Evolutionary conservation across 495 filamentous ascomycete genomes (phyloP), one percentile per base, ranked within the genome.

Genomic region (Penicillium ochrochloron): DNA sequence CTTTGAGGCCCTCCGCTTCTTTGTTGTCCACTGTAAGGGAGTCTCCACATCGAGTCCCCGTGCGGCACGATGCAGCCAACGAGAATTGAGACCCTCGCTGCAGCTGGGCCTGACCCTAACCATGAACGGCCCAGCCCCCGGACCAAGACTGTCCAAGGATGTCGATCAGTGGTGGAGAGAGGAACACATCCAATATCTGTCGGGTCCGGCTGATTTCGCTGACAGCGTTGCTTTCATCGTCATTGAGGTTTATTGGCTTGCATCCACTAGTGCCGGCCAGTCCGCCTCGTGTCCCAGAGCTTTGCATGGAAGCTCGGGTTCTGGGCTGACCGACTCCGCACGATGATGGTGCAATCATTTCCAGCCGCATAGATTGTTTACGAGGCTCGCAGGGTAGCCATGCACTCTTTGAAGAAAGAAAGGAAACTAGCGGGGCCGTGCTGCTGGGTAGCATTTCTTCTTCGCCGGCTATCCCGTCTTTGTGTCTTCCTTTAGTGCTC

Each of bases 251-350:
- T 9, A 54, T 25, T 23, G 48, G 14, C 14, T 29, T 52, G 14
- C 25, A 12, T 31, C 5, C 25, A 15, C 48, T 56, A 31, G 10
- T 37, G 31, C 10, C 33, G 2, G 33, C 10, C 5, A 19, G 35
- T 31, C 29, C 29, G 37, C 53, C 53, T 31, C 48, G 48, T 52
- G 25, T 52, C 53, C n/a, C 15, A 15, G 9, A 21, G 29, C 17
- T 34, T 34, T 23, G 19, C 17, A 56, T 29, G 14, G 15, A 29
- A 31, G 51, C 51, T 33, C 27, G 14, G 17, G n/a, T 35, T 35
- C 29, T 37, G 33, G n/a, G 53, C 53, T 56, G 53, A 56, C 27
- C 53, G n/a, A 56, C 29, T 56, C 53, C 19, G 15, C 53, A 35
- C 31, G 29, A 56, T 14, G 53, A 34, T 34, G 53, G 53, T 19